Evolutionary conservation across 805 yeast species (phyloP).

Genomic region (Spathaspora hagerdaliae): DNA sequence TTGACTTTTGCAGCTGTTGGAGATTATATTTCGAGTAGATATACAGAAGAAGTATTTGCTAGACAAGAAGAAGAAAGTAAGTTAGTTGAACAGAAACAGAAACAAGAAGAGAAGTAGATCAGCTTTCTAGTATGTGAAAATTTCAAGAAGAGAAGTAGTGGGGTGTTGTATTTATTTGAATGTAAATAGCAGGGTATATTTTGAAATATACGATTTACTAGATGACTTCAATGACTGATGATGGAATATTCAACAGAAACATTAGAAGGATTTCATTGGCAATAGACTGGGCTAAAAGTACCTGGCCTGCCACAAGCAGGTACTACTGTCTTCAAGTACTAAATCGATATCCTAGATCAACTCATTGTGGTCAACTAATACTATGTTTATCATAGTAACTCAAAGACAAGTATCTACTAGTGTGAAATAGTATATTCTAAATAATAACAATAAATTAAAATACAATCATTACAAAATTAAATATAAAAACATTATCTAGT

Average conservation of each 20-base stretch:
- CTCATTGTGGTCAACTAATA: too few relatives aligned
- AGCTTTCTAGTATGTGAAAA: neutral
- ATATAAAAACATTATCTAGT: neutral
- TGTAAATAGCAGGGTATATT: neutral
- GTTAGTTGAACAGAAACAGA: constrained; percentile 10
- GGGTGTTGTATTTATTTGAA: neutral
- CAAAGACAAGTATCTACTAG: too few relatives aligned
- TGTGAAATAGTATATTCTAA: too few relatives aligned
- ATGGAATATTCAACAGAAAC: too few relatives aligned
- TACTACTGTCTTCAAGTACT: too few relatives aligned
- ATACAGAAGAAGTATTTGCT: constrained; percentile 34
- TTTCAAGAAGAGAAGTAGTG: neutral
- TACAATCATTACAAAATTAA: neutral
- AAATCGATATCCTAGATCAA: too few relatives aligned
- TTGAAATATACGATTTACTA: neutral
- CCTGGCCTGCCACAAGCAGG: too few relatives aligned
- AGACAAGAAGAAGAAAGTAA: constrained; percentile 24
- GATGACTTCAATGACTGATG: too few relatives aligned
- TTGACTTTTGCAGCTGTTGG: constrained; percentile 36
- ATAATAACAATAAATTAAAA: neutral
- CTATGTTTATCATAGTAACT: too few relatives aligned
- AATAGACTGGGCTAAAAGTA: too few relatives aligned
- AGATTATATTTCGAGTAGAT: constrained; percentile 32
- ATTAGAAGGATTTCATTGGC: too few relatives aligned
- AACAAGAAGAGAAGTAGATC: neutral